Base-by-base conservation (phyloP, 2,329 filamentous ascomycete species). In the Colletotrichum agaves region DNA sequence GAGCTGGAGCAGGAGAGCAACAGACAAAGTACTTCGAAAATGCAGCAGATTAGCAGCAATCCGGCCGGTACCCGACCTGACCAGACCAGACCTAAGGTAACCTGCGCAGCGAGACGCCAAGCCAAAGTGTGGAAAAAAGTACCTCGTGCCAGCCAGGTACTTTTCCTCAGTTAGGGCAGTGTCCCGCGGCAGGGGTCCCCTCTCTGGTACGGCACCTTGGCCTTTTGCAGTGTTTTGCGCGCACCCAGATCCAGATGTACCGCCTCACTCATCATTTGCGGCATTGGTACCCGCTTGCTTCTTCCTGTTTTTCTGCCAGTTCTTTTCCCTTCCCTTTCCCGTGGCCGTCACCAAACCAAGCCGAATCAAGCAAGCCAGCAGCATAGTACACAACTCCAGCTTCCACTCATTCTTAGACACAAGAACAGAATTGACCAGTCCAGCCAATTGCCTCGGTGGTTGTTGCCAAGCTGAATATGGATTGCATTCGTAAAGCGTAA, bases 381-480 rank as follows among this genome's bases (percentile, higher is more conserved):
- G 31, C 19, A 19, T 21, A 27, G 27, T 8, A 44, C 15, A n/a
- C 47, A 23, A 43, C 19, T 17, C n/a, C n/a, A 56, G 19, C 33
- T n/a, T 5, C 27, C 27, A 7, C 27, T 27, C 6, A 27, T 27
- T 27, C 27, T 27, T 27, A 21, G 46, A 59, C 70, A 61, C 44
- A 59, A 59, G 64, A 41, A 61, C 58, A 55, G 70, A 31, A 23
- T 11, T 19, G 17, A 11, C 10, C 52, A 37, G 39, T 33, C 52
- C 55, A n/a, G 27, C 49, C 43, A 55, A n/a, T 37, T 43, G 27
- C n/a, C 56, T 37, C 11, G 13, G 13, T 37, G 13, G 35, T 37
- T 37, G 10, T 37, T 15, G 35, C 35, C 35, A 37, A 37, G 35
- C 35, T 12, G 35, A 15, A 37, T 13, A 37, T 5, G 35, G 35